A percentile compares a stretch with the other conserved stretches of the same genome.
These are phyloP conservation scores for Austroboletus rostrupii DNA, from an alignment of 1,284 basidiomycete genomes.

Conservation along the genomic window DNA sequence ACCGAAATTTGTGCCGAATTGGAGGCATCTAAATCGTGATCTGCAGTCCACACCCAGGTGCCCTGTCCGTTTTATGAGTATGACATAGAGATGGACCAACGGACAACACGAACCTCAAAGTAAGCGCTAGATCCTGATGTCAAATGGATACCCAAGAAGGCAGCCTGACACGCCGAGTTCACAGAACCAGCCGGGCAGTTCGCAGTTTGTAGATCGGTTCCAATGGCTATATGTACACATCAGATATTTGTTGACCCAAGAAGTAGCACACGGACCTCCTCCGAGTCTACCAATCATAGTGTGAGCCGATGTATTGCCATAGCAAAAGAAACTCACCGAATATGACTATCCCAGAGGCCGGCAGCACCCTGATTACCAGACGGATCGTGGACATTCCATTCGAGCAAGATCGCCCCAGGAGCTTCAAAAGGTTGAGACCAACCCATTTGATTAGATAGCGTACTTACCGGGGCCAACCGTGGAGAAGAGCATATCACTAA, in stretches of 20 bases:
- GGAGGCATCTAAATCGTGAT: constrained; percentile 42
- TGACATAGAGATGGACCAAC: neutral
- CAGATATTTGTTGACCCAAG: neutral
- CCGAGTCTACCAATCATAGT: constrained; percentile 21
- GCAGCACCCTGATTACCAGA: constrained; percentile 46
- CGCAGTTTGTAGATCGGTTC: constrained; percentile 38
- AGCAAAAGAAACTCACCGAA: constrained; percentile 14
- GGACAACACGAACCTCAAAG: constrained; percentile 34
- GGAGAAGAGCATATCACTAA: constrained; percentile 47
- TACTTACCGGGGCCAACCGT: constrained; percentile 40
- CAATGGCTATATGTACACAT: constrained; percentile 29
- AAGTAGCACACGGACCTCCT: constrained; percentile 24
- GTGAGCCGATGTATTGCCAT: neutral
- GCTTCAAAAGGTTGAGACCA: constrained; percentile 24
- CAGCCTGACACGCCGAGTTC: constrained; percentile 39
- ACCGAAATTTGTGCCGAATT: constrained; percentile 36
- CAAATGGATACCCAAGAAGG: constrained; percentile 52
- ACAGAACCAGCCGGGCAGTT: constrained; percentile 35
- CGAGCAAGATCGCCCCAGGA: constrained; percentile 52
- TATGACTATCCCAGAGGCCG: constrained; percentile 58
- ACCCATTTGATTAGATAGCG: neutral
- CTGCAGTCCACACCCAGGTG: constrained; percentile 59
- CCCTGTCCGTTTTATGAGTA: constrained; percentile 28
- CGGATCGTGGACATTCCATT: constrained; percentile 56
- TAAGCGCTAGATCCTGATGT: constrained; percentile 47